A percentile compares a stretch with the other conserved stretches of the same genome.
These are phyloP conservation scores for Baorangia bicolor DNA, from an alignment of 768 basidiomycete species.

Conservation along the genomic window DNA sequence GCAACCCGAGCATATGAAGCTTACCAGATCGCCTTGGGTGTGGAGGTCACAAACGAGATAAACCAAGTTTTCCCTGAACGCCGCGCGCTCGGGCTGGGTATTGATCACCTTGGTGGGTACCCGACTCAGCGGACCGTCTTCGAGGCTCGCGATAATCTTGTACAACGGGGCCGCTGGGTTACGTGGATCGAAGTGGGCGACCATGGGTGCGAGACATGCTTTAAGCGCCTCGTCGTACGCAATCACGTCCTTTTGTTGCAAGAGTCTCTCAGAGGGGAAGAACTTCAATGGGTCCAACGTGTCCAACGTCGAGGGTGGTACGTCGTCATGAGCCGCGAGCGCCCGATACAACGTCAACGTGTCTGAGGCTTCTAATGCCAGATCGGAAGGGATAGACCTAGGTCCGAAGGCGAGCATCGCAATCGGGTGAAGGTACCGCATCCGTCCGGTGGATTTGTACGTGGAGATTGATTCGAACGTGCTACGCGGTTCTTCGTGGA, in stretches of 20 bases:
- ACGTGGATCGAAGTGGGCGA: conserved; percentile 37
- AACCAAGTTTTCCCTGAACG: conserved; percentile 47
- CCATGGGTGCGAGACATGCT: conserved; percentile 36
- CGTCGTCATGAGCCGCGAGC: conserved; percentile 31
- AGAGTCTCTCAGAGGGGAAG: conserved; percentile 40
- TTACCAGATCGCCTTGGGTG: conserved; percentile 50
- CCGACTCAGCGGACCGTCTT: conserved; percentile 36
- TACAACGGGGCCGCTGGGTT: conserved; percentile 34
- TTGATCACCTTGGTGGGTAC: conserved; percentile 29
- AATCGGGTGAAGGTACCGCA: conserved; percentile 64
- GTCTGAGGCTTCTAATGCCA: conserved; percentile 62
- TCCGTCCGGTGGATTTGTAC: conserved; percentile 38
- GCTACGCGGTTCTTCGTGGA: conserved; percentile 19
- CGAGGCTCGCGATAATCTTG: conserved; percentile 39
- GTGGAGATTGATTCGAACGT: conserved; percentile 38
- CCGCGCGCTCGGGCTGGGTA: conserved; percentile 27
- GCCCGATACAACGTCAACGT: conserved; percentile 51
- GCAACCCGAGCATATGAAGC: conserved; percentile 13
- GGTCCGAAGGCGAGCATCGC: conserved; percentile 55
- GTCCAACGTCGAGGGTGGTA: conserved; percentile 22
- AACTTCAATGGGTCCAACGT: conserved; percentile 43
- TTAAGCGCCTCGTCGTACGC: conserved; percentile 58
- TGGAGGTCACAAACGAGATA: conserved; percentile 59
- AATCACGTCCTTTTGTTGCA: conserved; percentile 62
- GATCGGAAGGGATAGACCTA: conserved; percentile 54